Base-by-base conservation (phyloP, 192 early-diverging fungal species). In the Kickxella alabastrina region DNA sequence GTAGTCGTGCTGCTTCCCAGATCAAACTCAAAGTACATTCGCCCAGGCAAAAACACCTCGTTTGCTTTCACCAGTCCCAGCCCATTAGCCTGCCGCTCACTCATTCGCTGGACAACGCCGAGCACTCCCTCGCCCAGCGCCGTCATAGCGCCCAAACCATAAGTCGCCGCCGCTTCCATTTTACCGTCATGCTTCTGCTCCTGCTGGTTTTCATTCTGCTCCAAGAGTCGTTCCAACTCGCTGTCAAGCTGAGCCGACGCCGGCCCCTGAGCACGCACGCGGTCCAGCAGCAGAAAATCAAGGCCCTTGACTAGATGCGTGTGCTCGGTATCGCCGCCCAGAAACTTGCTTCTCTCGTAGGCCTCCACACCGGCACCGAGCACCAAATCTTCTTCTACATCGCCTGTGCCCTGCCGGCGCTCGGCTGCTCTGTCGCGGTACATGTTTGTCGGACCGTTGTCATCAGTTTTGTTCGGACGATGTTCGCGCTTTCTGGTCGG, bases 391-490 rank as follows among this genome's bases (percentile, higher is more conserved):
- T 24, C 13, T 1, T n/a, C 22, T 4, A 23, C 18, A 44, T 27
- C 15, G 28, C 28, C 13, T 24, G 13, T 21, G 24, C 81, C 85
- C 47, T 84, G 65, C 8, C 93, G 78, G 29, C 93, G 83, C 70
- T 97, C 93, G 1, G 85, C 88, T n/a, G 93, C 93, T 23, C 93
- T 76, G 59, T 97, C 93, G 31, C 93, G 88, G 59, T 94, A 96
- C n/a, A 74, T 55, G 17, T 29, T 31, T 14, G 15, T 6, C 17
- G 13, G 24, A 44, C 13, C 43, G 14, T 57, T 55, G 22, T 52
- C 51, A 3, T 44, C 23, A 6, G 23, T 28, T 29, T 53, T 43
- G 12, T 57, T 51, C 12, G 10, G 23, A 3, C 15, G 21, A 14
- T 23, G 34, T 9, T 13, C 3, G 23, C n/a, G 12, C 9, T 27